Base-by-base conservation (phyloP, 202 grass and related monocot genomes). In the Setaria italica region DNA sequence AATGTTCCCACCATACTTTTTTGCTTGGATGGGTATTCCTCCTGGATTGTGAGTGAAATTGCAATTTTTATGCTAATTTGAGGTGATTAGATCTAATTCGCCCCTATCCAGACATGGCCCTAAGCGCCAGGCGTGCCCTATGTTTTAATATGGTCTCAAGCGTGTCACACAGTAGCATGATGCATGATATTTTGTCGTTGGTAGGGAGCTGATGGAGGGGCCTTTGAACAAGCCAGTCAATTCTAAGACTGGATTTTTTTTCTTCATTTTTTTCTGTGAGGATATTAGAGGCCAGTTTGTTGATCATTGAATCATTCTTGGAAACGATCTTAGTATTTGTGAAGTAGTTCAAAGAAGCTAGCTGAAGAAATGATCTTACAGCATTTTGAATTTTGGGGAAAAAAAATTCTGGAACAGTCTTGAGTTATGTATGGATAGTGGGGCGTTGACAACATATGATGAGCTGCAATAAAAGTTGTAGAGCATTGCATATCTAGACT, bases 241-340 rank as follows among this genome's bases (percentile, higher is more conserved):
- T 47, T 7, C 46, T 58, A 11, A 0, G 41, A 21, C 21, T 5
- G 39, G 5, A 58, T 46, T 57, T 62, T 29, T 1, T 7, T 1
- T 20, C 5, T 5, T 11, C 0, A 45, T 2, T 29, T 63, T 63
- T 41, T 41, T 41, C 7, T 41, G 65, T 19, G 29, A 55, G 17
- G 30, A 75, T 75, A 58, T 21, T 9, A 60, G 1, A 9, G 37
- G 37, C 25, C 30, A 78, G 29, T 62, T 69, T 70, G 19, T 17
- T 70, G 16, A 49, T 37, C 11, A 4, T 13, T 30, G 58, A 30
- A 5, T 30, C 11, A 9, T 62, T 73, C 7, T 59, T 37, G 16
- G 37, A 85, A 85, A 11, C 7, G 14, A 50, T 70, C 29, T 84
- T 78, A 29, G n/a, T 48, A 51, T 51, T 51, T 50, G 3, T 25